Evolutionary conservation across 768 basidiomycete genomes (phyloP), one percentile per base, ranked within the genome.

Genomic region (Flagelloscypha sp.): DNA sequence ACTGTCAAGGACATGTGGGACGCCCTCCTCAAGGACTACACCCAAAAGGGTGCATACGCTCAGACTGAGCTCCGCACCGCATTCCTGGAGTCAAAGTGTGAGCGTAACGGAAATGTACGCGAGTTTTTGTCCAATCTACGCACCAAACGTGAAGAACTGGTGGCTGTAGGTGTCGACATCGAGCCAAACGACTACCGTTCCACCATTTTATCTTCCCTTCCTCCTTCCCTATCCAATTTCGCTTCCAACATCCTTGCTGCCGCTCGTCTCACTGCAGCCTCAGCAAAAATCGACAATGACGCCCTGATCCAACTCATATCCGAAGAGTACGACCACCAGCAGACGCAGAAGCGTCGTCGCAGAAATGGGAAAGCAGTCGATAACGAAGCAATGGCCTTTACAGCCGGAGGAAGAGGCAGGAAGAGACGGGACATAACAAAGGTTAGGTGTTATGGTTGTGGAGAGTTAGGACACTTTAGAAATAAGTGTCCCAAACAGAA

Each of bases 311-410:
- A 35, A 10, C 12, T 56, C 10, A 48, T 61, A 16, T 36, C 44
- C 18, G 48, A 63, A 40, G 56, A 63, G 37, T 53, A 38, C 20
- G 46, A 58, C 3, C 32, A 47, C 9, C 46, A 40, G 21, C 36
- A 38, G 37, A 13, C 34, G 27, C 40, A 39, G n/a, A 5, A 28
- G 30, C 38, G 40, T 24, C 9, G 33, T 12, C 13, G 37, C 24
- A 27, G 13, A 19, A 34, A 36, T 18, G 23, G 36, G 19, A 31
- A 39, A 16, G 17, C n/a, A n/a, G 39, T 39, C 20, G 24, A 38
- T 16, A 43, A 45, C 32, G 49, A 52, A 27, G 50, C 53, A 1
- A n/a, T 56, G 33, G 21, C 37, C 11, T 42, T 41, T 5, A 33
- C 33, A 29, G 38, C 20, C 21, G 24, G 25, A 4, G n/a, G 33